These are phyloP conservation scores for Westerdykella aurantiaca DNA, from an alignment of 2,329 filamentous ascomycete species.

Conservation along the genomic window DNA sequence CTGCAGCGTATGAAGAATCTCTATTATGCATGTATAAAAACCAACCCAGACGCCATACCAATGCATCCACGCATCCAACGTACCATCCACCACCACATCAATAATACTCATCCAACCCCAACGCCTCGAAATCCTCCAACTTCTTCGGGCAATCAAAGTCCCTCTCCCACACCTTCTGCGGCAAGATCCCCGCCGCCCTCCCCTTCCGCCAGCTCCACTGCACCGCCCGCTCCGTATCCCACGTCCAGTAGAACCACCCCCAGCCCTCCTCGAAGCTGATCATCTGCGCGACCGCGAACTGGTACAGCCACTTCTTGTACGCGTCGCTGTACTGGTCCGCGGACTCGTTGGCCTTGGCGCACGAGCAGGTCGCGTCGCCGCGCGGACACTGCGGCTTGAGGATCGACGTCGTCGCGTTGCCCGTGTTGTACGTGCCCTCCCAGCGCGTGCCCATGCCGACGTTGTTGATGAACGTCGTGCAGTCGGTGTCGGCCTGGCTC, in stretches of 20 bases:
- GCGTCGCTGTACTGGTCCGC: constrained; percentile 58
- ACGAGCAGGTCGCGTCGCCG: constrained; percentile 59
- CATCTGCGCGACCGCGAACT: constrained; percentile 97
- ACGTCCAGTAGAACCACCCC: constrained; percentile 99
- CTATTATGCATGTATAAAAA: no score
- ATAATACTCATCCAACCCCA: constrained; percentile 44
- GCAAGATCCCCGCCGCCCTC: constrained; percentile 71
- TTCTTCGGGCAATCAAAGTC: constrained; percentile 39
- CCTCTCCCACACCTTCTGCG: constrained; percentile 44
- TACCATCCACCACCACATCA: constrained; percentile 9
- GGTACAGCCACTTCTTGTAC: constrained; percentile 81
- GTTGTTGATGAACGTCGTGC: constrained; percentile 79
- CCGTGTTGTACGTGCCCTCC: constrained; percentile 77
- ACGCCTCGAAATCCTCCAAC: constrained; percentile 37
- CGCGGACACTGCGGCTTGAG: constrained; percentile 70
- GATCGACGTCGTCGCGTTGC: constrained; percentile 56
- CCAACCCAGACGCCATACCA: no score
- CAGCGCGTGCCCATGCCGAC: constrained; percentile 83
- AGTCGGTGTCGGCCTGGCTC: constrained; percentile 97
- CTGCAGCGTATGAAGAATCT: no score
- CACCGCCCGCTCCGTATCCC: constrained; percentile 77
- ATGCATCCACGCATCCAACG: no score
- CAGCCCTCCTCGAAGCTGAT: constrained; percentile 83
- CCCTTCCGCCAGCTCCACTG: constrained; percentile 93
- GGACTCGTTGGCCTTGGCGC: constrained; percentile 69